Evolutionary conservation across 23 red algal genomes (phyloP), one percentile per base, ranked within the genome.

Genomic region (Agarophyton chilense): DNA sequence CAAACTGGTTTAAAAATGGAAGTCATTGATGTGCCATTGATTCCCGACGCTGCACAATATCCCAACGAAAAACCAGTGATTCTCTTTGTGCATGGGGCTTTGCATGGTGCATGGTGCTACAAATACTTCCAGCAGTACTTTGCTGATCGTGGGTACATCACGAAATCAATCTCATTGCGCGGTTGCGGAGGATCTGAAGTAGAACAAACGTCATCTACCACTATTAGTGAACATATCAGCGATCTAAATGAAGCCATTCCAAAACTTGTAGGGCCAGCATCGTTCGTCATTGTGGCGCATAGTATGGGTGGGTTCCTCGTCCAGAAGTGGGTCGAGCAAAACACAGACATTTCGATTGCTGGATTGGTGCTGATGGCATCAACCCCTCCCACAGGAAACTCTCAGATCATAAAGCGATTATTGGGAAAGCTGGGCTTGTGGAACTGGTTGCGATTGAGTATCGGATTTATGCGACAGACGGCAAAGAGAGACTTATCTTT

Each of bases 81-180:
- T 32, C 25, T 91, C 36, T 91, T 91, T 73, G 50, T 91, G 24
- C 88, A 81, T 52, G 88, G 88, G 1, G 47, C 54, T 47, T 47
- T 82, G 44, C 88, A 91, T 41, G 88, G 51, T n/a, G 75, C 88
- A 26, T 91, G 88, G 88, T 91, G 57, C 64, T 91, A 51, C 65
- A 55, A 73, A 3, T 61, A 49, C 32, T 82, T 91, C 43, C 88
- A 82, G 46, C 46, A 75, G 46, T 91, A 51, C 42, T 82, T 91
- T 52, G 85, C 85, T 40, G 36, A 61, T 22, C 70, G 53, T 12
- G 85, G 71, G 14, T 89, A 60, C 39, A 19, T 62, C 14, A 78
- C 85, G 35, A 74, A 57, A 38, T 70, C 85, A 10, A 77, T 89
- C 54, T 89, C 85, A 24, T 32, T 77, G 39, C 85, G 85, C 49